Evolutionary conservation across 306 rosid genomes (phyloP), one percentile per base, ranked within the genome.

Genomic region (Purshia tridentata): DNA sequence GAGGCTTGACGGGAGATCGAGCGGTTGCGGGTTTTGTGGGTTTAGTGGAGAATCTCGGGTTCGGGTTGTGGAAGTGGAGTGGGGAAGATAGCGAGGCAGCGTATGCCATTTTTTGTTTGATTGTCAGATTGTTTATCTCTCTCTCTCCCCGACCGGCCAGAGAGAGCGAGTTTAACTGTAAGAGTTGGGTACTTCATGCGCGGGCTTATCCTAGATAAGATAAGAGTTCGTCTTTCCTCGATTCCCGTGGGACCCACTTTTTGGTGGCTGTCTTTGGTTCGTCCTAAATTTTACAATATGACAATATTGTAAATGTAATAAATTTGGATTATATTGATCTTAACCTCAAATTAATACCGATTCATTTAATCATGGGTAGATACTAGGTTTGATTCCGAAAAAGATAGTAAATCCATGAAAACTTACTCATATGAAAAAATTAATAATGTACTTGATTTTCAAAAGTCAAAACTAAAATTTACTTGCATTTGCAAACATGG

Each of bases 71-170:
- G 81, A 78, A 75, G 69, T 76, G 41, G 5, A 78, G 62, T 2
- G 81, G 40, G 29, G 86, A 85, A 68, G 83, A 76, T 9, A 80
- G 48, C 10, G 85, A 55, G 1, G 91, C 59, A 4, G 87, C 83
- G 76, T 68, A 82, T 9, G 91, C 88, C 96, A 90, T 88, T 67
- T 60, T 6, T 23, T 2, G 51, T 3, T n/a, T 5, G 44, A 0
- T 6, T 44, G 13, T 11, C 1, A n/a, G n/a, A n/a, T n/a, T n/a
- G n/a, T 16, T 1, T 14, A 4, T 9, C 0, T 4, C n/a, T 44
- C 54, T 22, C 68, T 73, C 46, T 72, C 41, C 47, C 81, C 77
- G 79, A 37, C 67, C 69, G 67, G 60, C 50, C 14, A 64, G 64
- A 66, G 58, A 35, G 65, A 72, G 70, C 42, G 74, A 41, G 74